Evolutionary conservation across 2,329 filamentous ascomycete genomes (phyloP), one percentile per base, ranked within the genome.

Genomic region (Penicillium sp.): DNA sequence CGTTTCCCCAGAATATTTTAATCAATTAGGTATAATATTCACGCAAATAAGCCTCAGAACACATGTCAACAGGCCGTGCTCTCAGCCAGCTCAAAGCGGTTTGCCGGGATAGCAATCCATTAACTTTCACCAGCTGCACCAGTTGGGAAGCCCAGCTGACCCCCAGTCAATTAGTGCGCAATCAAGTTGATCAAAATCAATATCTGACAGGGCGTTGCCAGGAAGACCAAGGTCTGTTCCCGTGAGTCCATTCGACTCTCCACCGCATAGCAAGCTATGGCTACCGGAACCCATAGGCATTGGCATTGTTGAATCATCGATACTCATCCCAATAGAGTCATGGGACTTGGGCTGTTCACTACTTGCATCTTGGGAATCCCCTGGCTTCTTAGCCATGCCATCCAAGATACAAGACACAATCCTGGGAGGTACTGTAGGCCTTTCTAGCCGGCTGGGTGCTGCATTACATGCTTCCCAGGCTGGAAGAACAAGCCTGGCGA

Each of bases 401-500:
- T 40, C 12, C 24, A 7, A 7, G 2, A 40, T 27, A 13, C n/a
- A n/a, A 7, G 38, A 50, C 13, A 73, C 62, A 44, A 73, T 67
- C 25, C 53, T 49, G 27, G 67, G 68, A 27, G 54, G 46, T 12
- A 25, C 27, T 12, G 58, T 24, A 3, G 54, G n/a, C 20, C 61
- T 33, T 24, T 51, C 57, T 9, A 18, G 35, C 38, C 57, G 46
- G 29, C 25, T 54, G 25, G 43, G 39, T 13, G 47, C 47, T 29
- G 49, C 33, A 47, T 70, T 63, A 13, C 58, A 56, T 1, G 64
- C 64, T 10, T 68, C 64, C 74, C 74, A 76, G 12, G 69, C 72
- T 35, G 71, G 66, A 2, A 77, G 58, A 13, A 78, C 55, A 7
- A 71, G 49, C 13, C 61, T 66, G 1, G 66, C 47, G 31, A 78